Base-by-base conservation (phyloP, 1,139 yeast genomes). In the Saccharomycopsis hybrid region DNA sequence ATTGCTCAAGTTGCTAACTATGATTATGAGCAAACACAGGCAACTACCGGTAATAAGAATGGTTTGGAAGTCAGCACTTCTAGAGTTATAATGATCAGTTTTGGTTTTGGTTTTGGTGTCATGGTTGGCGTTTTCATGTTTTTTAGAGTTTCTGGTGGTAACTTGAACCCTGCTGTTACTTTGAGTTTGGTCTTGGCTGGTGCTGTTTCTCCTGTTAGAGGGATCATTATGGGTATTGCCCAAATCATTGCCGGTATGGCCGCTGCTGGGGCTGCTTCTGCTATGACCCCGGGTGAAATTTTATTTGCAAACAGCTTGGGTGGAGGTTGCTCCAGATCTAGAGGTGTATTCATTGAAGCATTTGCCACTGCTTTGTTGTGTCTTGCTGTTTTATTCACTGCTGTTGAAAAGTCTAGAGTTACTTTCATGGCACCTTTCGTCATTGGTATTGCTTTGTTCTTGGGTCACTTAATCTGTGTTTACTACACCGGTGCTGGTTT, bases 251-350 rank as follows among this genome's bases (percentile, higher is more conserved):
- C 84, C 49, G 95, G 95, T 67, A 83, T 88, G 82, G 88, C 89
- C 60, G 96, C 96, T 54, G 95, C 95, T 54, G 96, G 88, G 65
- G 92, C 89, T 44, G 95, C 90, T 47, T 71, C 78, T 57, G 95
- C 89, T 47, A 77, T 87, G 83, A 84, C 94, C 37, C 96, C 96
- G 43, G 96, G 96, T 55, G 73, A 74, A 43, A 73, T 87, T 60
- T 73, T 78, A 25, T 88, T 86, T 61, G 77, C 87, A 57, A 87
- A 88, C 61, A 73, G 76, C 48, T 70, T 86, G 55, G 89, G 94
- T 54, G 82, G 83, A 55, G 92, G 82, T 48, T 73, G 78, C 59
- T 84, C 92, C 46, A 80, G 74, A 65, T 62, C 85, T 48, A 80
- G 90, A 72, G 96, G 92, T 64, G 67, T 86, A 38, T 85, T 86